Evolutionary conservation across 352 stramenopile species (phyloP).

Genomic region (Phytopythium kandeliae): DNA sequence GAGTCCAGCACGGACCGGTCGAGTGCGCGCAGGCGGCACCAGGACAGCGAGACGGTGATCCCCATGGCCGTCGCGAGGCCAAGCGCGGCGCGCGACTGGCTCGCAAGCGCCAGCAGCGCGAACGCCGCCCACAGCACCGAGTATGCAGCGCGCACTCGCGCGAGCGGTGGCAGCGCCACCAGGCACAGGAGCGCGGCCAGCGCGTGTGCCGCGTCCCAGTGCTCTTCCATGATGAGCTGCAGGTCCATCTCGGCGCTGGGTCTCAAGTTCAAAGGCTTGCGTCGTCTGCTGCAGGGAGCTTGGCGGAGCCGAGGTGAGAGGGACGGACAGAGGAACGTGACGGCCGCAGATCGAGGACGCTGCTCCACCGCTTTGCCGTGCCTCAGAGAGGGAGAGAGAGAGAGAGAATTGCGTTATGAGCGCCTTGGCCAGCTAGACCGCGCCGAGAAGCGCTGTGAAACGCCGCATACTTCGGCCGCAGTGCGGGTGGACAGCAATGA

Average conservation of each 20-base stretch:
- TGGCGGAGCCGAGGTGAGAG: no score
- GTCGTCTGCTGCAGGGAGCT: not conserved
- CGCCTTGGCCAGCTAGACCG: no score
- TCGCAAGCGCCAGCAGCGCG: slow-evolving; percentile 14
- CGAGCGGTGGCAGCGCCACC: slow-evolving; percentile 15
- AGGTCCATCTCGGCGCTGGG: not conserved
- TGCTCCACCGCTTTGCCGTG: no score
- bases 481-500: no score
- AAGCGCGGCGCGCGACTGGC: slow-evolving; percentile 14
- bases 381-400: not conserved
- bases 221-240: slow-evolving; percentile 1
- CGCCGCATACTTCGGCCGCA: no score
- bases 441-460: no score
- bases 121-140: slow-evolving; percentile 22
- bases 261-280: not conserved
- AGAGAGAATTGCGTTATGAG: not conserved
- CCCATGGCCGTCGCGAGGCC: slow-evolving; percentile 23
- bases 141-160: slow-evolving; percentile 17
- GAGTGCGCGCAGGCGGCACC: slow-evolving; percentile 25
- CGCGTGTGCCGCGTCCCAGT: slow-evolving; percentile 11
- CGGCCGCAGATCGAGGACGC: no score
- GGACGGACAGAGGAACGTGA: no score
- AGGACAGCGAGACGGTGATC: slow-evolving; percentile 26
- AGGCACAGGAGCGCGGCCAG: slow-evolving; percentile 12
- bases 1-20: slow-evolving; percentile 24